phyloP scores from a whole-genome alignment of 805 yeast genomes.

The Sugiyamaella valdiviana region DNA sequence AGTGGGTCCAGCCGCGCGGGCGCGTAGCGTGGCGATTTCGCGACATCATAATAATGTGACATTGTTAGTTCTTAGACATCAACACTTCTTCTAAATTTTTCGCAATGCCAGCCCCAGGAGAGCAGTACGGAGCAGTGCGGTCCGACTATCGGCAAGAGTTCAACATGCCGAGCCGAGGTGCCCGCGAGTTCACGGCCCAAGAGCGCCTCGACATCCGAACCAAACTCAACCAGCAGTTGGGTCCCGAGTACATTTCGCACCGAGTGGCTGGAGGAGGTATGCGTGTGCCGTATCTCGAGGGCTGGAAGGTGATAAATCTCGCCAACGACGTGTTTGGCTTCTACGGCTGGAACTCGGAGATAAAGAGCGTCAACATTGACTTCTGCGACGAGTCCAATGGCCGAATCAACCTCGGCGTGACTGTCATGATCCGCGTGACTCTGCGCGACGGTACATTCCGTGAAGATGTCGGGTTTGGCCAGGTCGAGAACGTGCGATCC shows the following conservation, averaged over 20 bases:
- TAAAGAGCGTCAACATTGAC: slow-evolving; percentile 52
- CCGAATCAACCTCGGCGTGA: slow-evolving; percentile 20
- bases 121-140: neutral
- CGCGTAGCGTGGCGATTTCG: too few species aligned
- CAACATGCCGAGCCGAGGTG: neutral
- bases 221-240: slow-evolving; percentile 24
- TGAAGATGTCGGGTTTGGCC: slow-evolving; percentile 73
- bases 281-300: slow-evolving; percentile 59
- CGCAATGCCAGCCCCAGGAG: neutral
- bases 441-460: slow-evolving; percentile 77
- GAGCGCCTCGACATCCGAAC: slow-evolving; percentile 8
- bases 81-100: too few species aligned
- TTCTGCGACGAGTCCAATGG: slow-evolving; percentile 27
- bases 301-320: slow-evolving; percentile 62
- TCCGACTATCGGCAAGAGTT: neutral
- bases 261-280: slow-evolving; percentile 55
- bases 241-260: slow-evolving; percentile 38
- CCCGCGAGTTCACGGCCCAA: neutral
- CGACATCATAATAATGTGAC: too few species aligned
- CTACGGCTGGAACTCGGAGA: slow-evolving; percentile 70
- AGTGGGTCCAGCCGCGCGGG: too few species aligned
- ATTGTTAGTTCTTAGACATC: too few species aligned
- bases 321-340: slow-evolving; percentile 76
- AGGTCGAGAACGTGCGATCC: slow-evolving; percentile 43
- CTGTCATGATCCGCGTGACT: slow-evolving; percentile 54